Percentiles rank a stretch among this genome's conserved stretches.
These are phyloP conservation scores for Aureoboletus auriporus DNA, from an alignment of 768 basidiomycete genomes.

Conservation along the genomic window DNA sequence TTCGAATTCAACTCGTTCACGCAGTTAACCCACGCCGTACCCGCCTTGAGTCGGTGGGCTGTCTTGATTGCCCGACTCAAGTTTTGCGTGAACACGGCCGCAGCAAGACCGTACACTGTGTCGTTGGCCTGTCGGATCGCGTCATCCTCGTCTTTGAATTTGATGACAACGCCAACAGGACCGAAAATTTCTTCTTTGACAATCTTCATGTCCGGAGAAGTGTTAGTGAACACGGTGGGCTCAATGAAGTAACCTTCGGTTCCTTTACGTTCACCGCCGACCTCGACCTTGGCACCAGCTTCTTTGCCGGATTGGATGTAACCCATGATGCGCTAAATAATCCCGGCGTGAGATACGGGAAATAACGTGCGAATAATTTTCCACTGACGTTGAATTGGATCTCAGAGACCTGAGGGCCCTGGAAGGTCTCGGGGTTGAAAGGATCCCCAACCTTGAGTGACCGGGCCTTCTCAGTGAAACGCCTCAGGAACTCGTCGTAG, in stretches of 20 bases:
- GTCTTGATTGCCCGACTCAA: slow-evolving; percentile 69
- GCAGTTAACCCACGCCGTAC: slow-evolving; percentile 67
- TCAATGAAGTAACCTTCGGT: slow-evolving; percentile 64
- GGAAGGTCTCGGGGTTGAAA: slow-evolving; percentile 53
- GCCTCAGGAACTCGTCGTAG: slow-evolving; percentile 71
- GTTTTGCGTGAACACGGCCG: slow-evolving; percentile 81
- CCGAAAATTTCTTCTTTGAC: slow-evolving; percentile 78
- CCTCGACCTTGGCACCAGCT: slow-evolving; percentile 62
- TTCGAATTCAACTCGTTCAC: slow-evolving; percentile 27
- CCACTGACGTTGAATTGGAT: slow-evolving; percentile 62
- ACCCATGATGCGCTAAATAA: slow-evolving; percentile 58
- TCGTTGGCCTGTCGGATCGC: slow-evolving; percentile 79
- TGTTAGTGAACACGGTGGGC: slow-evolving; percentile 74
- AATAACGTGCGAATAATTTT: background rate
- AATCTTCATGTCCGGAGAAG: slow-evolving; percentile 67
- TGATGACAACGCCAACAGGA: slow-evolving; percentile 72
- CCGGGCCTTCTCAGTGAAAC: slow-evolving; percentile 52
- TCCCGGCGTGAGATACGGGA: background rate
- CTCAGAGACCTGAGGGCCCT: slow-evolving; percentile 80
- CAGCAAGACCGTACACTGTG: slow-evolving; percentile 81
- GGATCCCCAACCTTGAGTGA: slow-evolving; percentile 68
- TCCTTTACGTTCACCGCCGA: slow-evolving; percentile 61
- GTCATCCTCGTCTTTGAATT: slow-evolving; percentile 68
- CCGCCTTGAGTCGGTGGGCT: slow-evolving; percentile 74
- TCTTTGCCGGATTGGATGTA: slow-evolving; percentile 76